These are phyloP conservation scores for Tylopilus felleus DNA, from an alignment of 768 basidiomycete species.

Conservation along the genomic window DNA sequence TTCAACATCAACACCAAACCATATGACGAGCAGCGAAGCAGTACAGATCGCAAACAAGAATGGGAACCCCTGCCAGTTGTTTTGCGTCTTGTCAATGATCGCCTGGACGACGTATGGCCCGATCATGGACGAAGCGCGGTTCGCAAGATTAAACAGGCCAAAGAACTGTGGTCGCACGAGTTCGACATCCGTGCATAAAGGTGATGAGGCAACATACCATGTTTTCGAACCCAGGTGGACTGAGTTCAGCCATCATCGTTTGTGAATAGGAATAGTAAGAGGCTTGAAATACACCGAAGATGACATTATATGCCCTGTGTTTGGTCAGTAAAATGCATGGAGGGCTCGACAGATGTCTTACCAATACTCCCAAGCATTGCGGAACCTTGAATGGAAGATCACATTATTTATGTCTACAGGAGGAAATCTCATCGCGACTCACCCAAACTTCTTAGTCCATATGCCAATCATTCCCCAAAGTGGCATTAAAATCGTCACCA, in stretches of 20 bases:
- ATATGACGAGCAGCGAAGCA: slow-evolving; percentile 67
- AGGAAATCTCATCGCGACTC: slow-evolving; percentile 19
- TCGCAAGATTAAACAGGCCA: slow-evolving; percentile 81
- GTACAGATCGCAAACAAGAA: slow-evolving; percentile 75
- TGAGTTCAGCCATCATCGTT: slow-evolving; percentile 87
- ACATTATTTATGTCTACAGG: neutral
- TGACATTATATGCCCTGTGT: slow-evolving; percentile 69
- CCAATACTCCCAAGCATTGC: slow-evolving; percentile 89
- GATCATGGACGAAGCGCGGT: slow-evolving; percentile 80
- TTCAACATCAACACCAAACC: no score
- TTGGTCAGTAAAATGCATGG: neutral
- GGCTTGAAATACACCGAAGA: slow-evolving; percentile 80
- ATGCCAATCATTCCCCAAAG: slow-evolving; percentile 87
- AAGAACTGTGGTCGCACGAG: slow-evolving; percentile 55
- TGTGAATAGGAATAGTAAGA: slow-evolving; percentile 87
- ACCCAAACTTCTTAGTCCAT: slow-evolving; percentile 76
- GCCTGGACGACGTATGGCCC: no score
- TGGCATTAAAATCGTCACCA: slow-evolving; percentile 73
- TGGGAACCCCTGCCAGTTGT: slow-evolving; percentile 83
- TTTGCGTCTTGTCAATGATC: no score
- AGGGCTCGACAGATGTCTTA: slow-evolving; percentile 25
- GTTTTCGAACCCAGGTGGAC: slow-evolving; percentile 85
- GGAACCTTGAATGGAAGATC: slow-evolving; percentile 46
- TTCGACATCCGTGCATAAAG: neutral
- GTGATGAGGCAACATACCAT: slow-evolving; percentile 40